A percentile compares a stretch with the other conserved stretches of the same genome.
phyloP scores from a whole-genome alignment of 2,329 filamentous ascomycete species.

The Gnomoniopsis sp. region DNA sequence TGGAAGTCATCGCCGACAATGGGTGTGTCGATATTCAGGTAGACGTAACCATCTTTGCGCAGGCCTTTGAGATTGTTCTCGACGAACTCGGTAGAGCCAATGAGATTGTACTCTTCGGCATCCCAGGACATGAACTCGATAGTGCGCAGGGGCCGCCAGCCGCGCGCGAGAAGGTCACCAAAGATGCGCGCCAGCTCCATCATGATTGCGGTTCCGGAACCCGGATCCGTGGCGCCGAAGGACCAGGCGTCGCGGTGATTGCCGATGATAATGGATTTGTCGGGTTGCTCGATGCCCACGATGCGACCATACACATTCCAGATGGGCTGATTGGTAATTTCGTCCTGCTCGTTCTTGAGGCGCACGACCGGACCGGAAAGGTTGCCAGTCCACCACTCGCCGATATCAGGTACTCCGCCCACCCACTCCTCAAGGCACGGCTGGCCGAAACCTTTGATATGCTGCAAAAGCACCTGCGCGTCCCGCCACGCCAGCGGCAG shows the following conservation, averaged over 20 bases:
- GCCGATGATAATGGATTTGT: conserved; percentile 84
- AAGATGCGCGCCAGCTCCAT: conserved; percentile 85
- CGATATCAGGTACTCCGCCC: conserved; percentile 71
- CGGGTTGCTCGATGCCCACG: conserved; percentile 74
- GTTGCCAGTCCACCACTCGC: conserved; percentile 83
- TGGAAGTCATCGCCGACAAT: conserved; percentile 72
- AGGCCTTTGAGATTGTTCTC: conserved; percentile 76
- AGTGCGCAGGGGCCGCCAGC: conserved; percentile 89
- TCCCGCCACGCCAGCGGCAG: conserved; percentile 88
- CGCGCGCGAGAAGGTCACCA: conserved; percentile 69
- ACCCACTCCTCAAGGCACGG: conserved; percentile 68
- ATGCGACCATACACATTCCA: conserved; percentile 91
- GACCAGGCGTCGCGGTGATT: conserved; percentile 94
- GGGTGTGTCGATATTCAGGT: conserved; percentile 86
- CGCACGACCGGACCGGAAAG: conserved; percentile 71
- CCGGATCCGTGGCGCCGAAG: conserved; percentile 81
- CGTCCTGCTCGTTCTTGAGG: conserved; percentile 83
- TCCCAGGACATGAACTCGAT: conserved; percentile 99
- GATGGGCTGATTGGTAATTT: conserved; percentile 76
- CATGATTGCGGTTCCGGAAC: conserved; percentile 86
- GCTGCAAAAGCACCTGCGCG: conserved; percentile 73
- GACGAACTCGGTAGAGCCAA: conserved; percentile 92
- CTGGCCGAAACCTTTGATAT: conserved; percentile 71
- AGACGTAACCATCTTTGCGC: conserved; percentile 73
- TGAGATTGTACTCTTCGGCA: conserved; percentile 85